A percentile compares a stretch with the other conserved stretches of the same genome.
phyloP scores from a whole-genome alignment of 2,329 filamentous ascomycete genomes.

The Phialemoniopsis sp. region DNA sequence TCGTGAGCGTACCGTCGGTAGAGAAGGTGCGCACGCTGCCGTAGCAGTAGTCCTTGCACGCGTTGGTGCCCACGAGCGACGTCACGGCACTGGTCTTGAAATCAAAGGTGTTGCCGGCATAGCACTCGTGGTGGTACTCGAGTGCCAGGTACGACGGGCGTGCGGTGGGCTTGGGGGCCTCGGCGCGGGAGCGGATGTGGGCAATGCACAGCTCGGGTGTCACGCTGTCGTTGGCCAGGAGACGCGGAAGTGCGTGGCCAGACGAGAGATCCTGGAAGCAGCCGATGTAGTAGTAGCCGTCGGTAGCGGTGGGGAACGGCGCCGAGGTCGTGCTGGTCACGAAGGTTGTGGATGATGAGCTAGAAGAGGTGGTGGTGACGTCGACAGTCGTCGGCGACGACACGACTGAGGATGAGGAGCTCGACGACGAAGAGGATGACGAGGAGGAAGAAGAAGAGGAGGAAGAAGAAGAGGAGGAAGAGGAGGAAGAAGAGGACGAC shows the following conservation, averaged over 20 bases:
- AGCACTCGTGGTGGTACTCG: constrained; percentile 28
- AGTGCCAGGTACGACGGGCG: constrained; percentile 19
- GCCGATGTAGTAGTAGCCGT: constrained; percentile 13
- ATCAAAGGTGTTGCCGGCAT: constrained; percentile 17
- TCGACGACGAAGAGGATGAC: background rate
- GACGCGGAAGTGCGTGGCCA: constrained; percentile 22
- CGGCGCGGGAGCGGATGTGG: constrained; percentile 19
- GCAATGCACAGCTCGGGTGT: constrained; percentile 27
- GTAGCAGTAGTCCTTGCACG: constrained; percentile 21
- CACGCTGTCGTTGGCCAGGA: constrained; percentile 24
- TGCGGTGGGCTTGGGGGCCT: constrained; percentile 17
- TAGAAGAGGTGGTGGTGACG: background rate
- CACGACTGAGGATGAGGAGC: background rate
- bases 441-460: background rate
- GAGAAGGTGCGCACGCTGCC: constrained; percentile 15
- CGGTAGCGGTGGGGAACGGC: constrained; percentile 2
- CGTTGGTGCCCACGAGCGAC: constrained; percentile 18
- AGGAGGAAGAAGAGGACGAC: constrained; percentile 1
- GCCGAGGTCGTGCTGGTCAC: background rate
- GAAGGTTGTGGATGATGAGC: constrained; percentile 3
- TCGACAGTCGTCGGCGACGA: background rate
- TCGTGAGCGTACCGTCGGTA: constrained; percentile 9
- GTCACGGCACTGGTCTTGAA: constrained; percentile 15
- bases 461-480: background rate
- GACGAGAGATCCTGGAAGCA: constrained; percentile 19